Evolutionary conservation across 2,329 filamentous ascomycete genomes (phyloP).

Genomic region (Aureobasidium sp.): DNA sequence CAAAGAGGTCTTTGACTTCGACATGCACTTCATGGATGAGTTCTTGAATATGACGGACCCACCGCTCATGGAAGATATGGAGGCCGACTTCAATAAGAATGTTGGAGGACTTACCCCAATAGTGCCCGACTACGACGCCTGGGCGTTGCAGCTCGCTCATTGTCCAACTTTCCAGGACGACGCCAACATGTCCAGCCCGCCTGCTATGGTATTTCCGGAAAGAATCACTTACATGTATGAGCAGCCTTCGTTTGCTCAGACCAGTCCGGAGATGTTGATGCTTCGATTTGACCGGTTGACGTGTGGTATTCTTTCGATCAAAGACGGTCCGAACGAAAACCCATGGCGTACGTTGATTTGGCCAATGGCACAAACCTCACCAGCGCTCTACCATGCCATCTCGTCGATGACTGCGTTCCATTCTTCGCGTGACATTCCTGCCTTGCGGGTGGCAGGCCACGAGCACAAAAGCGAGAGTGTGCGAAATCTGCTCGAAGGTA

Average conservation of each 20-base stretch:
- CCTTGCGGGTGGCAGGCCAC: slow-evolving; percentile 55
- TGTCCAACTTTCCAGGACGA: slow-evolving; percentile 1
- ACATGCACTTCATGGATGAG: slow-evolving; percentile 15
- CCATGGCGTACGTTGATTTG: slow-evolving; percentile 66
- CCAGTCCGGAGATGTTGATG: slow-evolving; percentile 54
- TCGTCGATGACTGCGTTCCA: slow-evolving; percentile 65
- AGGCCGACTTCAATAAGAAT: slow-evolving; percentile 18
- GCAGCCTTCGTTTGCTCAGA: slow-evolving; percentile 26
- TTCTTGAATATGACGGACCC: slow-evolving; percentile 11
- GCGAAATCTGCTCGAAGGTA: slow-evolving; percentile 49
- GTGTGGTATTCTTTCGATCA: slow-evolving; percentile 64
- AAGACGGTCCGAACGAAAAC: slow-evolving; percentile 62
- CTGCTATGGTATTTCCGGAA: slow-evolving; percentile 5
- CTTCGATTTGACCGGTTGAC: slow-evolving; percentile 59
- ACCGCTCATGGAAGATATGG: neutral
- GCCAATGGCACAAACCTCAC: slow-evolving; percentile 58
- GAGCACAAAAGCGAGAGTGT: slow-evolving; percentile 63
- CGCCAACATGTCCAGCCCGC: neutral
- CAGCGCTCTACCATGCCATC: slow-evolving; percentile 61
- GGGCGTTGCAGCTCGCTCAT: slow-evolving; percentile 10
- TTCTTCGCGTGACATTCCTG: slow-evolving; percentile 50
- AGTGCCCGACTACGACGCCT: slow-evolving; percentile 14
- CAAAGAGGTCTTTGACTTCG: slow-evolving; percentile 7
- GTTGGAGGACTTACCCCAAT: slow-evolving; percentile 19
- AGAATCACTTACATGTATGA: slow-evolving; percentile 23